These are phyloP conservation scores for Pistacia atlantica DNA, from an alignment of 345 rosid genomes.

Conservation along the genomic window DNA sequence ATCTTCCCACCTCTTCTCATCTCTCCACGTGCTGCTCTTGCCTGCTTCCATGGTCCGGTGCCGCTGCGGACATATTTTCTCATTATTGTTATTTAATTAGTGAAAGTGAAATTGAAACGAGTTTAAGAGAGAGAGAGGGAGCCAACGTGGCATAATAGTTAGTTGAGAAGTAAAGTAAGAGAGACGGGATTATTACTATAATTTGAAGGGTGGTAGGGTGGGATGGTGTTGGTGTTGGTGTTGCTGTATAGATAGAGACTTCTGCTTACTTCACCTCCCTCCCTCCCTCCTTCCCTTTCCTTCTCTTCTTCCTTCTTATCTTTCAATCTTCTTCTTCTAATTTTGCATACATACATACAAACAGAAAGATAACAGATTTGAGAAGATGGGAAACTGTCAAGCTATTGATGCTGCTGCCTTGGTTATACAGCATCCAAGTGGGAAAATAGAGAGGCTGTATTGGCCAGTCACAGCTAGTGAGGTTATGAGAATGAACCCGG, in stretches of 20 bases:
- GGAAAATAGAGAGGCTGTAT: conserved; percentile 78
- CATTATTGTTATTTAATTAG: background rate
- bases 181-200: conserved; percentile 17
- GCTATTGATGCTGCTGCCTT: conserved; percentile 96
- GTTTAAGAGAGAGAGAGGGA: background rate
- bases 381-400: conserved; percentile 92
- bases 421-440: conserved; percentile 86
- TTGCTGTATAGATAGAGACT: conserved; percentile 74
- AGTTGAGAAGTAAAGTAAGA: conserved; percentile 30
- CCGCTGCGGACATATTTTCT: conserved; percentile 23
- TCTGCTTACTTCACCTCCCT: conserved; percentile 30
- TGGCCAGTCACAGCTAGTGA: conserved; percentile 72
- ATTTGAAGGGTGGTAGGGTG: conserved; percentile 26
- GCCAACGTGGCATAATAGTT: conserved; percentile 15
- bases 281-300: background rate
- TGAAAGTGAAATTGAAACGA: no score
- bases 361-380: conserved; percentile 1
- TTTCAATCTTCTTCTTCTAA: conserved; percentile 3
- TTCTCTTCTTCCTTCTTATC: conserved; percentile 10
- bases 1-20: conserved; percentile 18
- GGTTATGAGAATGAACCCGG: conserved; percentile 82
- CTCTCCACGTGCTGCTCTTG: conserved; percentile 48
- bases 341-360: background rate
- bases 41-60: conserved; percentile 27
- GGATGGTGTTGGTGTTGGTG: conserved; percentile 4